Conservation (phyloP, 164 flowering plant genomes). For the Tinospora cordifolia region DNA sequence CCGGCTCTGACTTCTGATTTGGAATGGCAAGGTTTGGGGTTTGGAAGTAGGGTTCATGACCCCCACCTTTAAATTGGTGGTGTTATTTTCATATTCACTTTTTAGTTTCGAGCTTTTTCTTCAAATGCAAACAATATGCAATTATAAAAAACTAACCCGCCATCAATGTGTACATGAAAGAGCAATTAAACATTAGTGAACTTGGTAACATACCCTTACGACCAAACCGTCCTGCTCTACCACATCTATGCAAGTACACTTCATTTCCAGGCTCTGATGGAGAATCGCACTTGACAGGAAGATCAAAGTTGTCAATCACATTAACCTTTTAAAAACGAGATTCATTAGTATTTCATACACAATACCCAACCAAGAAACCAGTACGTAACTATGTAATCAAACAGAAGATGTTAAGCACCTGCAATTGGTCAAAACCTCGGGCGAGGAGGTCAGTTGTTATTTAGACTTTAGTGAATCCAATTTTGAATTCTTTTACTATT, state of each 20-base stretch:
- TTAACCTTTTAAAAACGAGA: slow-evolving; percentile 50
- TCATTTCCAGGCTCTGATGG: slow-evolving; percentile 68
- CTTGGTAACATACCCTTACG: slow-evolving; percentile 62
- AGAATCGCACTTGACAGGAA: slow-evolving; percentile 41
- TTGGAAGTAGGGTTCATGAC: too few species aligned
- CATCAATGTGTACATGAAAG: neutral
- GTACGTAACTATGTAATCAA: slow-evolving; percentile 1
- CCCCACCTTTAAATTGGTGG: too few species aligned
- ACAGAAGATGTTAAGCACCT: slow-evolving; percentile 33
- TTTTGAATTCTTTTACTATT: slow-evolving; percentile 81
- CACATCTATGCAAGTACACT: slow-evolving; percentile 87
- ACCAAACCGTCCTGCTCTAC: slow-evolving; percentile 96
- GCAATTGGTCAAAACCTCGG: slow-evolving; percentile 91
- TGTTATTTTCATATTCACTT: too few species aligned
- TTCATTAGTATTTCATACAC: neutral
- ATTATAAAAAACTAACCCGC: neutral
- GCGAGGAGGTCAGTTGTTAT: slow-evolving; percentile 93
- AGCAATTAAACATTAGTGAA: neutral
- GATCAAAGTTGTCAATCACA: slow-evolving; percentile 67
- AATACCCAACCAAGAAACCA: slow-evolving; percentile 6
- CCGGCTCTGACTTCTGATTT: too few species aligned
- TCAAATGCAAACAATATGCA: too few species aligned
- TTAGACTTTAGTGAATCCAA: slow-evolving; percentile 81
- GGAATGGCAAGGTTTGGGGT: too few species aligned
- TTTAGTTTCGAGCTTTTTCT: too few species aligned